Percentiles rank a stretch among this genome's conserved stretches.
These are phyloP conservation scores for Gaeumannomyces tritici DNA, from an alignment of 2,329 filamentous ascomycete species.

Conservation along the genomic window DNA sequence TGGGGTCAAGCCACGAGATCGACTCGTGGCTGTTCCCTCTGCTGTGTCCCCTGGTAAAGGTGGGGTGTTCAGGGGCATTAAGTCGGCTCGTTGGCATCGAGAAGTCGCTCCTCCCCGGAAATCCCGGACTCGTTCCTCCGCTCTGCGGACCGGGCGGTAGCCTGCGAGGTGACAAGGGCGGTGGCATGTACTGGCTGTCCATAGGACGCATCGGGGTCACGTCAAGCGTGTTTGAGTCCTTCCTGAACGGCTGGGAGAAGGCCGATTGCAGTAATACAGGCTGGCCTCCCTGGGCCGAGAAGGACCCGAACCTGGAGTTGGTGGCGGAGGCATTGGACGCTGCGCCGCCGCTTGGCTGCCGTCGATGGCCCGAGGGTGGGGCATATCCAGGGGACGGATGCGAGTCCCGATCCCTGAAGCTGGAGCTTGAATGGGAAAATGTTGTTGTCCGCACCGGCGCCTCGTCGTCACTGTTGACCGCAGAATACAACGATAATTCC, in stretches of 20 bases:
- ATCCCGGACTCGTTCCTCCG: neutral
- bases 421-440: constrained; percentile 25
- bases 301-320: constrained; percentile 16
- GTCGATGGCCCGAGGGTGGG: constrained; percentile 7
- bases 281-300: constrained; percentile 19
- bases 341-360: constrained; percentile 13
- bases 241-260: constrained; percentile 41
- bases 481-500: neutral
- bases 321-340: constrained; percentile 12
- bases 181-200: constrained; percentile 55
- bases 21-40: constrained; percentile 66
- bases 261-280: constrained; percentile 36
- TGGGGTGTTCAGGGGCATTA: neutral
- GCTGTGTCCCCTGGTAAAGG: constrained; percentile 26
- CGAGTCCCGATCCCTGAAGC: constrained; percentile 7
- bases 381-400: constrained; percentile 16
- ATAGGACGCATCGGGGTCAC: constrained; percentile 22
- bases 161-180: constrained; percentile 59
- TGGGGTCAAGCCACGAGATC: constrained; percentile 89
- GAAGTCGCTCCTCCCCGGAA: constrained; percentile 7
- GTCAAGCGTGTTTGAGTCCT: constrained; percentile 19
- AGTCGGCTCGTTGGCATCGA: constrained; percentile 11
- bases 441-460: constrained; percentile 42
- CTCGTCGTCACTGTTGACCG: constrained; percentile 29
- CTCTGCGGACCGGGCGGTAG: constrained; percentile 31